Evolutionary conservation across 192 early-diverging fungal species (phyloP).

Genomic region (Mortierella antarctica): DNA sequence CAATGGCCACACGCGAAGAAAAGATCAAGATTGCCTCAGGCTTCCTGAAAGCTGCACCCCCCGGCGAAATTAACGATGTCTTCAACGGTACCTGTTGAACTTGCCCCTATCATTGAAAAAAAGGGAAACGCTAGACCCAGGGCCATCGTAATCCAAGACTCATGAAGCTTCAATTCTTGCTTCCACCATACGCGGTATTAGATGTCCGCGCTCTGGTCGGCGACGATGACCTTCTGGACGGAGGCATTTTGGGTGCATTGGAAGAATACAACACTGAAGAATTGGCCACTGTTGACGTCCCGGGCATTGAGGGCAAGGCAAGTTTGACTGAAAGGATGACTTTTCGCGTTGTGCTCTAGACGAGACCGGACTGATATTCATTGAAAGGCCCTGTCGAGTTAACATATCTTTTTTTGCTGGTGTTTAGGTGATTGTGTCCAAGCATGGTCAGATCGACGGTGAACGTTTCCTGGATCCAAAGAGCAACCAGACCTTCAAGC

Average conservation of each 20-base stretch:
- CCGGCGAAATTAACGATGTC: conserved; percentile 93
- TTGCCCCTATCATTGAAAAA: too few relatives aligned
- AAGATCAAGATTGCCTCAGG: conserved; percentile 79
- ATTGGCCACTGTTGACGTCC: conserved; percentile 77
- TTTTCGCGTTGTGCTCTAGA: background rate
- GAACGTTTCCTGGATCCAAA: conserved; percentile 81
- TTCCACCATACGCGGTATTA: conserved; percentile 31
- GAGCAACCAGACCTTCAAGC: conserved; percentile 72
- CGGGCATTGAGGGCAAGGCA: conserved; percentile 71
- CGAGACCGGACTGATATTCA: background rate
- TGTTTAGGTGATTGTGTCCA: conserved; percentile 78
- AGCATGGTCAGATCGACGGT: conserved; percentile 73
- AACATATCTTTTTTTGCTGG: background rate
- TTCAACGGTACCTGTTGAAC: conserved; percentile 79
- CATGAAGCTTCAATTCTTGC: too few relatives aligned
- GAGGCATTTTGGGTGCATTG: conserved; percentile 73
- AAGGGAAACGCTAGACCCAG: too few relatives aligned
- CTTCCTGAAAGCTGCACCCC: conserved; percentile 90
- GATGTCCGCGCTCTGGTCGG: conserved; percentile 90
- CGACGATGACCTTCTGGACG: conserved; percentile 79
- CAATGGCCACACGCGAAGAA: conserved; percentile 62
- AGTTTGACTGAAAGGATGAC: background rate
- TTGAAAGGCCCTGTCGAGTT: background rate
- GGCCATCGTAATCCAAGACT: too few relatives aligned
- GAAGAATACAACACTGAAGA: conserved; percentile 90